Conservation (phyloP, 148 eudicot genomes). For the Chenopodium quinoa region DNA sequence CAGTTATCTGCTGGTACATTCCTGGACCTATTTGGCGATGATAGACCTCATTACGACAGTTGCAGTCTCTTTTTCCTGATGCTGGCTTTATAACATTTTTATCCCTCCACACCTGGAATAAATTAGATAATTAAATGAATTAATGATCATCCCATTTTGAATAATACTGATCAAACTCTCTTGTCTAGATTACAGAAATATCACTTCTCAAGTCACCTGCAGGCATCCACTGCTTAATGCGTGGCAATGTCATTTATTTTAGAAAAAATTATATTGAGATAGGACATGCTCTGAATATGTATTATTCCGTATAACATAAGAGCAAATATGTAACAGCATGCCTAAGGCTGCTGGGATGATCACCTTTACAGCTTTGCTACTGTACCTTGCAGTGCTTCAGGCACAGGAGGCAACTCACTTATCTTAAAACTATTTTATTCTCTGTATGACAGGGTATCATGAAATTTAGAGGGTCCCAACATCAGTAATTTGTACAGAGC, state of each 20-base stretch:
- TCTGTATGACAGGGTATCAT: too few relatives aligned
- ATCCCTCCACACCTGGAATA: slow-evolving; percentile 85
- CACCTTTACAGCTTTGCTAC: too few relatives aligned
- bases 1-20: slow-evolving; percentile 98
- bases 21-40: slow-evolving; percentile 99
- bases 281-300: neutral
- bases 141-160: neutral
- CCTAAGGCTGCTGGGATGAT: neutral
- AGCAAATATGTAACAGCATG: neutral
- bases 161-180: neutral
- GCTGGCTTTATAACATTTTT: slow-evolving; percentile 81
- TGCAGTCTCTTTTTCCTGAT: slow-evolving; percentile 83
- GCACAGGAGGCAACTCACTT: too few relatives aligned
- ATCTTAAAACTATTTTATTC: too few relatives aligned
- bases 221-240: neutral
- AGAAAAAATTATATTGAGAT: neutral
- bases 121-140: slow-evolving; percentile 12
- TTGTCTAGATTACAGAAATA: neutral
- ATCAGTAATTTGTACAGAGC: too few relatives aligned
- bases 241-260: neutral
- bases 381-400: too few relatives aligned
- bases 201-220: neutral
- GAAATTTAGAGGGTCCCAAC: too few relatives aligned
- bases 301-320: neutral
- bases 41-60: slow-evolving; percentile 95